Conservation (phyloP, 75 land plant species). For the Adiantum capillusveneris region DNA sequence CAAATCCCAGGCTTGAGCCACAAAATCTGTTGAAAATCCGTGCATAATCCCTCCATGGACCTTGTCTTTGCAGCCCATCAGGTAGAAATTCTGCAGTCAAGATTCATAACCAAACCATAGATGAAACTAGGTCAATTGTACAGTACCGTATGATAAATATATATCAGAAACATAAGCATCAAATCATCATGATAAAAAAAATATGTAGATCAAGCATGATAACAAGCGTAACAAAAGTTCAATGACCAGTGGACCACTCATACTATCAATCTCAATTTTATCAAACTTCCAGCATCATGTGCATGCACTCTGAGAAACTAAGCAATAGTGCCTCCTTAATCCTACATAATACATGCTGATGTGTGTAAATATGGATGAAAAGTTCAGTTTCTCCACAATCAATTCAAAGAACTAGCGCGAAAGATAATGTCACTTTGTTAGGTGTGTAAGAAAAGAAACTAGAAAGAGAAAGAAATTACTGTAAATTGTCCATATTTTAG, state of each 20-base stretch:
- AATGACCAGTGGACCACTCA: no score
- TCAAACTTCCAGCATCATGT: neutral
- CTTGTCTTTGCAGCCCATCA: neutral
- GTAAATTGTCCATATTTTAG: slow-evolving; percentile 59
- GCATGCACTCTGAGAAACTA: neutral
- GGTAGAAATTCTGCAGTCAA: neutral
- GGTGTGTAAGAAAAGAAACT: neutral
- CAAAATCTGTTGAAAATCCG: slow-evolving; percentile 65
- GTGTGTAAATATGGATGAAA: neutral
- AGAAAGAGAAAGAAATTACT: slow-evolving; percentile 7
- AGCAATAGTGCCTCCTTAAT: neutral
- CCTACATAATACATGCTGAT: neutral
- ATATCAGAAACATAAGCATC: neutral
- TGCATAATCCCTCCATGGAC: slow-evolving; percentile 37
- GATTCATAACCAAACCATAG: neutral
- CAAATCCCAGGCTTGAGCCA: slow-evolving; percentile 61
- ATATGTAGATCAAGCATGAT: no score
- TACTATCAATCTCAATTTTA: no score
- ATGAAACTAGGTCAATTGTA: neutral
- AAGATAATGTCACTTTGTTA: neutral
- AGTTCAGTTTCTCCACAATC: neutral
- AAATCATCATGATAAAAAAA: neutral
- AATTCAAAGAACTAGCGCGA: neutral
- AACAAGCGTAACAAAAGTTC: no score
- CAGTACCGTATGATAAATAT: neutral